Base-by-base conservation (phyloP, 345 rosid species). In the Pistacia atlantica region DNA sequence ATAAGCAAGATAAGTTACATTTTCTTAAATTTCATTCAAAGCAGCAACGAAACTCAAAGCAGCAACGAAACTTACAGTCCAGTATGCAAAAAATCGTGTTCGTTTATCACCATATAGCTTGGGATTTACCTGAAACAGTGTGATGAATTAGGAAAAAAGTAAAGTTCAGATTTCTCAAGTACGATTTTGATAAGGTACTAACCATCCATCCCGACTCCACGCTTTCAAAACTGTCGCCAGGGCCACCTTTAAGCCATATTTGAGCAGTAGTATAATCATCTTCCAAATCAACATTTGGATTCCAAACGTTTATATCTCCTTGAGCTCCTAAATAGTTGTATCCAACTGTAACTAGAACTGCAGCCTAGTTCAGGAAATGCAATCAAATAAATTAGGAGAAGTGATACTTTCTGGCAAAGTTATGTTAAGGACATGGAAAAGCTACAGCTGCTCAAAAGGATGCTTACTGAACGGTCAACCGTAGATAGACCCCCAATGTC, bases 191-290 rank as follows among this genome's bases (percentile, higher is more conserved):
- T 28, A 13, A 55, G 68, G 33, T 1, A 71, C 78, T 73, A 65
- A 85, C 90, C 83, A 67, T 16, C 94, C 94, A 90, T 73, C 92
- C 87, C 1, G 86, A 69, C 83, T 88, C 92, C 2, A 85, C 38
- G 71, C 78, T 83, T 54, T 90, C 88, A 42, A 76, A 81, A 49
- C 1, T 1, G 54, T 70, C 56, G 0, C 78, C 77, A 0, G 78
- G 79, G 33, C 89, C 88, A 62, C 28, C 56, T 55, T 77, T 48
- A 17, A 87, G 18, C 92, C 90, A 88, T 56, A 87, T 81, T 76
- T 85, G 94, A 3, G 71, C 84, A 4, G 86, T 49, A 8, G 78
- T 81, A 78, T 63, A 88, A 33, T 87, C 90, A 4, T 33, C 67
- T 8, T 46, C 12, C 12, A 49, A 25, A 25, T 80, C 88, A 25